A percentile compares a stretch with the other conserved stretches of the same genome.
These are phyloP conservation scores for Bruguiera parviflora DNA, from an alignment of 345 rosid species.

Conservation along the genomic window DNA sequence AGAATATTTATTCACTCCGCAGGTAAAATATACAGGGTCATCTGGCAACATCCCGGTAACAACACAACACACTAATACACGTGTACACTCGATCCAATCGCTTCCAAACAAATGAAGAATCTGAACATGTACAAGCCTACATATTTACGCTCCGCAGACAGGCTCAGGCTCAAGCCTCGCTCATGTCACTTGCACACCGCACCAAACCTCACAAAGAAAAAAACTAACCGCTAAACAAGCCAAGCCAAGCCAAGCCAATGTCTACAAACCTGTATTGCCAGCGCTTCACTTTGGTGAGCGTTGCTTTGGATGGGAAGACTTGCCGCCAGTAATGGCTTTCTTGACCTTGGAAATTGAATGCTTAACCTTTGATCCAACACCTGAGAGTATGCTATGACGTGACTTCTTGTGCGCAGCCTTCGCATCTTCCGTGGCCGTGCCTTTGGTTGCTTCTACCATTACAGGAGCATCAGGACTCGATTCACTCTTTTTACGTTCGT, in stretches of 20 bases:
- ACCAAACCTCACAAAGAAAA: too few relatives aligned
- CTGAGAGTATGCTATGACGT: conserved; percentile 67
- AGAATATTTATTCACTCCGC: too few relatives aligned
- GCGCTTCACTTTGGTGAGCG: conserved; percentile 39
- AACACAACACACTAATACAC: too few relatives aligned
- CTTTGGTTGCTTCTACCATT: conserved; percentile 59
- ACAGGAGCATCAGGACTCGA: conserved; percentile 55
- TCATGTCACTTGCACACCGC: too few relatives aligned
- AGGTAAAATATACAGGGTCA: too few relatives aligned
- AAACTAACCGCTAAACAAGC: not conserved
- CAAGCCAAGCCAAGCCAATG: not conserved
- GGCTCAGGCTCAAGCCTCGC: conserved; percentile 4
- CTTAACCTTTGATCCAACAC: conserved; percentile 84
- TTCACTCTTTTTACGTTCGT: conserved; percentile 46
- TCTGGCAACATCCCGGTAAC: too few relatives aligned
- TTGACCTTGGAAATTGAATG: conserved; percentile 86
- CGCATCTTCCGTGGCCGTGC: conserved; percentile 16
- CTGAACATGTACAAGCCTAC: conserved; percentile 4
- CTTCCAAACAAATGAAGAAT: not conserved
- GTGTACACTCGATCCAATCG: too few relatives aligned
- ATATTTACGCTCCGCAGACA: conserved; percentile 4
- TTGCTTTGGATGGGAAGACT: conserved; percentile 67
- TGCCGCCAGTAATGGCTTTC: conserved; percentile 81
- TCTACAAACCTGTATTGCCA: not conserved
- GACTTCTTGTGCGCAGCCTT: conserved; percentile 67